A percentile compares a stretch with the other conserved stretches of the same genome.
phyloP scores from a whole-genome alignment of 768 basidiomycete genomes.

The Daedaleopsis nitida region DNA sequence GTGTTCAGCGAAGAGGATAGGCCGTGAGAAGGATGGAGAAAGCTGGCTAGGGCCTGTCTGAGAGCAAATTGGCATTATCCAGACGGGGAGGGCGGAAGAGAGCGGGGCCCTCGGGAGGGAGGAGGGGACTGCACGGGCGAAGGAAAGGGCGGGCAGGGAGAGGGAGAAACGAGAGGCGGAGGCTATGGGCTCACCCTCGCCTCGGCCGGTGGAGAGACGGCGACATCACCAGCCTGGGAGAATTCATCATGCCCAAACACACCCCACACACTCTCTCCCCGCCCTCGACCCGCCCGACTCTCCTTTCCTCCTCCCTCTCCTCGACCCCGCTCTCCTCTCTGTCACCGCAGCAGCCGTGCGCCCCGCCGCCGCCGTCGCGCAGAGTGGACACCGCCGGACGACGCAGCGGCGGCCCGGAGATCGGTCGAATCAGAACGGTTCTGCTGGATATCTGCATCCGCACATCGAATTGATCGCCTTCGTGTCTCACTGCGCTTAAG shows the following conservation, averaged over 20 bases:
- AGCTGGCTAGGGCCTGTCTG: constrained; percentile 14
- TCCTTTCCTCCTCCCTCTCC: background rate
- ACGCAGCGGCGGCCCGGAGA: background rate
- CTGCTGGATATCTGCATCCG: too few species aligned
- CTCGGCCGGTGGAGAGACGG: constrained; percentile 18
- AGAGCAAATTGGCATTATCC: constrained; percentile 36
- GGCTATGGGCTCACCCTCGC: constrained; percentile 11
- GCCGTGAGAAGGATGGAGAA: constrained; percentile 20
- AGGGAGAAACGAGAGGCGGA: constrained; percentile 28
- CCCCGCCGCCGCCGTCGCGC: background rate
- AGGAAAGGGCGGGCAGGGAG: constrained; percentile 29
- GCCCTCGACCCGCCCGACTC: background rate
- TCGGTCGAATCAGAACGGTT: background rate
- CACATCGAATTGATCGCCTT: background rate
- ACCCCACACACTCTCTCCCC: background rate
- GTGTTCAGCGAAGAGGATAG: constrained; percentile 18
- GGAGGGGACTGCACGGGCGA: constrained; percentile 23
- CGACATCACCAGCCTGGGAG: constrained; percentile 18
- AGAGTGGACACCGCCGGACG: background rate
- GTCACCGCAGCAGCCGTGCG: background rate
- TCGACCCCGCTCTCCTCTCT: background rate
- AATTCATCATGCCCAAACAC: constrained; percentile 1
- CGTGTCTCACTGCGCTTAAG: background rate
- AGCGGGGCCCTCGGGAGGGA: constrained; percentile 14
- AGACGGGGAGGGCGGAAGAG: constrained; percentile 22